Percentiles rank a stretch among this genome's conserved stretches.
phyloP scores from a whole-genome alignment of 345 rosid species.

The Linum usitatissimum region DNA sequence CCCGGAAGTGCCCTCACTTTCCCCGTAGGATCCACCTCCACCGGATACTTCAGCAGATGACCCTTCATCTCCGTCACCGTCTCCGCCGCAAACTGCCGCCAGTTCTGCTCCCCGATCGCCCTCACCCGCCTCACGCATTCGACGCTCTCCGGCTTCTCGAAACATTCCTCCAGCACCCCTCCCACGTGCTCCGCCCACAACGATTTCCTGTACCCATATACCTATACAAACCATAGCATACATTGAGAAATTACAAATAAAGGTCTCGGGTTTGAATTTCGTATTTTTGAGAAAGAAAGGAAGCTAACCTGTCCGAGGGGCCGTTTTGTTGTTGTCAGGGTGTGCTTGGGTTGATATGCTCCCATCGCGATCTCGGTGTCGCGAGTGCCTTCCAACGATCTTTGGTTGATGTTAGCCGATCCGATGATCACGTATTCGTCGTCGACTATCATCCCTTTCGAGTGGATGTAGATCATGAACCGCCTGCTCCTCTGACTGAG shows the following conservation, averaged over 20 bases:
- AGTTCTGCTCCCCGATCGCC: conserved; percentile 2
- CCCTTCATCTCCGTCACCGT: conserved; percentile 7
- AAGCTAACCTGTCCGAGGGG: not conserved
- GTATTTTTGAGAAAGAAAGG: too few species aligned
- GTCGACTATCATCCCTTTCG: conserved; percentile 3
- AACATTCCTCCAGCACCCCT: not conserved
- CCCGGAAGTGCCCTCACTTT: conserved; percentile 4
- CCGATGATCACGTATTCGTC: conserved; percentile 4
- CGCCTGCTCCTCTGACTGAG: not conserved
- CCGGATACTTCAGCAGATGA: conserved; percentile 3
- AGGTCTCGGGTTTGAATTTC: too few species aligned
- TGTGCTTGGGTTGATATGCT: not conserved
- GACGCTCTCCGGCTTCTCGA: conserved; percentile 1
- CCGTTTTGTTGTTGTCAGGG: not conserved
- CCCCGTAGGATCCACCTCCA: not conserved
- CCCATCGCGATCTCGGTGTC: conserved; percentile 7
- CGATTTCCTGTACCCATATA: conserved; percentile 3
- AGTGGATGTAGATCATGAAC: conserved; percentile 5
- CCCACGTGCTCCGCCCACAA: conserved; percentile 3
- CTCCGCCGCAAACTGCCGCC: conserved; percentile 1
- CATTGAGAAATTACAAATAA: too few species aligned
- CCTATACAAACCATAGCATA: not conserved
- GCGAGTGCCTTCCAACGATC: not conserved
- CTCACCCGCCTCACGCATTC: conserved; percentile 7
- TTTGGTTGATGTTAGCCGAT: conserved; percentile 1